Conservation (phyloP, 805 yeast species). For the Saccharomyces jurei region DNA sequence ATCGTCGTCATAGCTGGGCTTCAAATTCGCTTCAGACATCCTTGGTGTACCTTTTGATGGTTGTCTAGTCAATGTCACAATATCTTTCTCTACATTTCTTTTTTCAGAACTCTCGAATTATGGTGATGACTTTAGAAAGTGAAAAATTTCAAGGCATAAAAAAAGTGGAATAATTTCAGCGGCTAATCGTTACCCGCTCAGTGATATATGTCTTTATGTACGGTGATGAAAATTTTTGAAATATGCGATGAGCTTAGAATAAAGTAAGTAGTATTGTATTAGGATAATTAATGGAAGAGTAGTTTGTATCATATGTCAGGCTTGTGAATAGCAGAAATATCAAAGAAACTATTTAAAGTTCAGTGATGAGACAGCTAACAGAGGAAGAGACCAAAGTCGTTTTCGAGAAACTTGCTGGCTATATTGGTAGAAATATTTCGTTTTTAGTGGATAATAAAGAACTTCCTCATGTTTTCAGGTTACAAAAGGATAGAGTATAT, state of each 20-base stretch:
- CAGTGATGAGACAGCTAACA: constrained; percentile 80
- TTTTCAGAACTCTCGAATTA: not conserved
- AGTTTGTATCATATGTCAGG: not conserved
- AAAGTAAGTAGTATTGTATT: not conserved
- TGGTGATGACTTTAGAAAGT: not conserved
- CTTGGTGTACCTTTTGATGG: not conserved
- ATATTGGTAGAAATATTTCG: constrained; percentile 92
- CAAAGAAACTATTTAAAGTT: not conserved
- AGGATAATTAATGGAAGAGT: not conserved
- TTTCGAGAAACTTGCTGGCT: constrained; percentile 91
- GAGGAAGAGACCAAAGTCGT: constrained; percentile 96
- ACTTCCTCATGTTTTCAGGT: constrained; percentile 87
- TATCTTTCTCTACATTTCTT: not conserved
- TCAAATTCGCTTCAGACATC: constrained; percentile 19
- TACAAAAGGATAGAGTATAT: constrained; percentile 94
- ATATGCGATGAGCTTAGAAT: constrained; percentile 17
- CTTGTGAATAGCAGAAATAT: not conserved
- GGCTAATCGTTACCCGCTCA: not conserved
- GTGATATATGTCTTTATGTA: not conserved
- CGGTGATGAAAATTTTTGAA: constrained; percentile 9
- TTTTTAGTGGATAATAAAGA: constrained; percentile 69
- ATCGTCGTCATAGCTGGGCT: constrained; percentile 28
- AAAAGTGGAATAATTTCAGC: not conserved
- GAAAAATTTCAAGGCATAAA: constrained; percentile 5
- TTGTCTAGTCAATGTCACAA: not conserved